phyloP scores from a whole-genome alignment of 257 asterid species.

The Schizonepeta tenuifolia region DNA sequence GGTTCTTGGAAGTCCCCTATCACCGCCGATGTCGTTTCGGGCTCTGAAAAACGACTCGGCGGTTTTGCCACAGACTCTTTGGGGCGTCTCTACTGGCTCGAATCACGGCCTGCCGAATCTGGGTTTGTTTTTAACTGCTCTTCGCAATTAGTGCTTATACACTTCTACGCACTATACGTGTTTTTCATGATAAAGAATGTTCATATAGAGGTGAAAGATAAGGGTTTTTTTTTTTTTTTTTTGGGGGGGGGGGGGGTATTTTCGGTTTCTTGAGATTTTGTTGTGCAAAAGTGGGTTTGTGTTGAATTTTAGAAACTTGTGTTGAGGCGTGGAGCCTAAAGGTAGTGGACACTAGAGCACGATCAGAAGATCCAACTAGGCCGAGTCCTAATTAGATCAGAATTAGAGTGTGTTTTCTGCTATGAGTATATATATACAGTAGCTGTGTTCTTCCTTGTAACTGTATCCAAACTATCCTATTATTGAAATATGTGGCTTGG shows the following conservation, averaged over 20 bases:
- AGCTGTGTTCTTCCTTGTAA: too few relatives aligned
- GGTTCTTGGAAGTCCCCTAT: conserved; percentile 98
- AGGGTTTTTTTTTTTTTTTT: not conserved
- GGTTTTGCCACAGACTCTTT: conserved; percentile 65
- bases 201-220: too few relatives aligned
- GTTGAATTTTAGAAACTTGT: not conserved
- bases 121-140: conserved; percentile 65
- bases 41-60: conserved; percentile 72
- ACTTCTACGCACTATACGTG: not conserved
- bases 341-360: too few relatives aligned
- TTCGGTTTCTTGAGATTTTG: not conserved
- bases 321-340: too few relatives aligned
- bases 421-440: too few relatives aligned
- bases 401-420: too few relatives aligned
- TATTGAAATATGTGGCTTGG: too few relatives aligned
- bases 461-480: too few relatives aligned
- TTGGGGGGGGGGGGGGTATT: too few relatives aligned
- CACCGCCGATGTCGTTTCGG: conserved; percentile 84
- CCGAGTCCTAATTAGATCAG: too few relatives aligned
- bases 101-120: conserved; percentile 83
- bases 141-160: not conserved
- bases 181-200: conserved; percentile 7
- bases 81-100: conserved; percentile 80
- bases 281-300: conserved; percentile 3
- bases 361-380: too few relatives aligned